Evolutionary conservation across 2,329 filamentous ascomycete species (phyloP), one percentile per base, ranked within the genome.

Genomic region (Fusarium armeniacum): DNA sequence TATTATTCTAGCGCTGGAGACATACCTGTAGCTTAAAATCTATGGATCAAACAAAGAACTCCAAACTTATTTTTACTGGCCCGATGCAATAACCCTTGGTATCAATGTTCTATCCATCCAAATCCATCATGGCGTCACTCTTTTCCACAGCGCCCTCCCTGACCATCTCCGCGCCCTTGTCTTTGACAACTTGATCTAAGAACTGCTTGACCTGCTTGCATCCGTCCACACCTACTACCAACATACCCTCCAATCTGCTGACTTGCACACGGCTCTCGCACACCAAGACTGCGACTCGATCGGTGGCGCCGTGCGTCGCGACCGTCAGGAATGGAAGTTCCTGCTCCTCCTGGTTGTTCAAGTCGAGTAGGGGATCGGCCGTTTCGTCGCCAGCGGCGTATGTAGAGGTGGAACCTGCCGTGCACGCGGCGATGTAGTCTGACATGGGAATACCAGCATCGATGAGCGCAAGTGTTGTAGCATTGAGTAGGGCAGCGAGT

Each of bases 381-480:
- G 78, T 78, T 62, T 92, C 91, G 75, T 92, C 90, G 58, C 87
- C 88, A 2, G 85, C 84, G 1, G 87, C 84, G 71, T 91, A 87
- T 1, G 89, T 87, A 0, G 90, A 90, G 0, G 91, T 93, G 16
- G 91, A 92, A 6, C 94, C 96, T 0, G 93, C 92, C 1, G 94
- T 97, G 81, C 93, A 97, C 8, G 94, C 93, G 24, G 90, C 90
- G 4, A 98, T 87, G 77, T 98, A 97, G 77, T 97, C 93, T 4
- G 90, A 89, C 94, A 98, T 98, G 26, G 96, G 96, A 22, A 99
- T 91, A 54, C 96, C 96, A 1, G 96, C 96, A 78, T 99, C 96
- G 67, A 98, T 91, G 24, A 98, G 88, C 0, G 96, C 96, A 15
- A 99, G 88, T 0, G 95, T 97, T 1, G 92, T 89, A 6, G 96